Evolutionary conservation across 495 filamentous ascomycete species (phyloP), one percentile per base, ranked within the genome.

Genomic region (Xanthoparmelia taractica): DNA sequence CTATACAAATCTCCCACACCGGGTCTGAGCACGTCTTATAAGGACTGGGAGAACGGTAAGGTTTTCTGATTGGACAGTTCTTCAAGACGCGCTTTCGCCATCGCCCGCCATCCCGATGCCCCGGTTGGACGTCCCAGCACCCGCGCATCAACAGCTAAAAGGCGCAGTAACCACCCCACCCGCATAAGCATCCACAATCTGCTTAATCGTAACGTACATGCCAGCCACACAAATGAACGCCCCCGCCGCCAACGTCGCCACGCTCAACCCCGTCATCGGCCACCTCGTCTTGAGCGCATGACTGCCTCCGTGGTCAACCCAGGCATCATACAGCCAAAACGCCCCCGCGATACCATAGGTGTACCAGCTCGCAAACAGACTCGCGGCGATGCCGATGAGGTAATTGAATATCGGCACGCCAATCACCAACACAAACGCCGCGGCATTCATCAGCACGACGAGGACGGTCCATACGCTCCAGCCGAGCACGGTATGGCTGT

Each of bases 341-440:
- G 78, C 77, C 10, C 80, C 72, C 0, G 79, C 79, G 33, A 81
- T 75, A 66, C 65, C 77, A 73, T 43, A 77, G 69, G 70, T 78
- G 73, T 66, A 73, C 73, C 25, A 72, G 72, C 65, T 70, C n/a
- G 76, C 76, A 54, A 76, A 77, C 8, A 78, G 63, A 37, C 64
- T 69, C 15, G 75, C 78, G 4, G 76, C 75, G 38, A 79, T 77
- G 5, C 80, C 76, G 12, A 82, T 76, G 56, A 82, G 63, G 18
- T 80, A 81, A 31, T 78, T 76, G 73, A 83, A 83, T 59, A 81
- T 82, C 27, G 81, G 81, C 34, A 83, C 73, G 8, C 79, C 78
- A 37, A 82, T 78, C 0, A 80, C 74, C 31, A 84, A 73, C 4
- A 82, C 68, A 63, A 81, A 84, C 0, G 75, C 79, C 8, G 76